Evolutionary conservation across 208 protist genomes (phyloP).

Genomic region (Vickermania ingenoplastis): DNA sequence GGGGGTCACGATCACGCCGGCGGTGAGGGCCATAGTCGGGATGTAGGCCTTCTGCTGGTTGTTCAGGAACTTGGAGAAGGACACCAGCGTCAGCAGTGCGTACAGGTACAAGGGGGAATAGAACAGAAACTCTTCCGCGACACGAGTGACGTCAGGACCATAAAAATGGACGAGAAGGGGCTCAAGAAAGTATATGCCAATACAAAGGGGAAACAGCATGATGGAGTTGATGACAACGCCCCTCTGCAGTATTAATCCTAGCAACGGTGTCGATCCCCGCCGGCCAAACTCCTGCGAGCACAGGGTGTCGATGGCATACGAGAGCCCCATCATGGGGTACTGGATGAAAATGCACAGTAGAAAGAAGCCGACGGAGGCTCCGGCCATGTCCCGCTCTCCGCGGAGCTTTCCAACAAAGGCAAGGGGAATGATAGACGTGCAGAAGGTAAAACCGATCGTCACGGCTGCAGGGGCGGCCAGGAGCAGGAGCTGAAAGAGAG

Average conservation of each 20-base stretch:
- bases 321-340: slow-evolving; percentile 76
- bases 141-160: slow-evolving; percentile 23
- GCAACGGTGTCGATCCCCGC: slow-evolving; percentile 43
- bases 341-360: slow-evolving; percentile 54
- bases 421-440: slow-evolving; percentile 61
- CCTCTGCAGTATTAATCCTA: slow-evolving; percentile 69
- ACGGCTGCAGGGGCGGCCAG: slow-evolving; percentile 56
- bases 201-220: slow-evolving; percentile 42
- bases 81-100: slow-evolving; percentile 53
- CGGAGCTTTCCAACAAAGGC: slow-evolving; percentile 70
- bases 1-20: slow-evolving; percentile 52
- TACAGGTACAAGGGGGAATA: slow-evolving; percentile 57
- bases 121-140: slow-evolving; percentile 52
- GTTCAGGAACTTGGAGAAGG: slow-evolving; percentile 75
- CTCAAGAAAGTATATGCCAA: slow-evolving; percentile 38
- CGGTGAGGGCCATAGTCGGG: slow-evolving; percentile 65
- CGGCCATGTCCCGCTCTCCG: slow-evolving; percentile 45
- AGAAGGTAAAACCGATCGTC: slow-evolving; percentile 72
- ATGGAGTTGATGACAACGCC: slow-evolving; percentile 63
- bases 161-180: slow-evolving; percentile 42
- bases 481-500: slow-evolving; percentile 24
- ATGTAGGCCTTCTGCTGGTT: slow-evolving; percentile 80
- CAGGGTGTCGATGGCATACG: slow-evolving; percentile 75
- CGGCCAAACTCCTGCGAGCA: slow-evolving; percentile 81
- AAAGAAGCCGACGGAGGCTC: slow-evolving; percentile 81